Conservation (phyloP, 1,139 yeast species). For the Hansenula lynferdii region DNA sequence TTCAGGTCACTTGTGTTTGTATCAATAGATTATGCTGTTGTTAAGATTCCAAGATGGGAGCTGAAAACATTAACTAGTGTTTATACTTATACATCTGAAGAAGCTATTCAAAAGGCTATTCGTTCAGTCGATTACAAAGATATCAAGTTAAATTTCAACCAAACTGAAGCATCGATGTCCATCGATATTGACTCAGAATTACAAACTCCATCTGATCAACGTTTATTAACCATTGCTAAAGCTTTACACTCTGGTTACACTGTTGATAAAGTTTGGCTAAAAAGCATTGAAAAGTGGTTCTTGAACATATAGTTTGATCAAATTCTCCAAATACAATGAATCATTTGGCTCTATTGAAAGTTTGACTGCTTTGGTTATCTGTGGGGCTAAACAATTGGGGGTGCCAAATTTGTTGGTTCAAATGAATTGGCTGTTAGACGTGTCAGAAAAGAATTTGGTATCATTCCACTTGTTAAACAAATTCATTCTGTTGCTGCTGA, state of each 20-base stretch:
- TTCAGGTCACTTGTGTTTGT: conserved; percentile 93
- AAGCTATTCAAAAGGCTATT: conserved; percentile 96
- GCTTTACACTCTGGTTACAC: conserved; percentile 83
- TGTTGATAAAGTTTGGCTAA: conserved; percentile 91
- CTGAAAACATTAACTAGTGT: conserved; percentile 94
- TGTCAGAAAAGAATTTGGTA: conserved; percentile 82
- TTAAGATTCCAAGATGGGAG: conserved; percentile 99
- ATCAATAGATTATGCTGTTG: conserved; percentile 94
- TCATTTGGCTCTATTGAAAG: conserved; percentile 50
- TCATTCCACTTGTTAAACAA: conserved; percentile 92
- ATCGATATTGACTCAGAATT: conserved; percentile 87
- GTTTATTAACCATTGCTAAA: conserved; percentile 94
- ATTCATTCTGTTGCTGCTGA: conserved; percentile 99
- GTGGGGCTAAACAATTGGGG: conserved; percentile 96
- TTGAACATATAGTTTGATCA: conserved; percentile 76
- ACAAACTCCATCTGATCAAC: conserved; percentile 94
- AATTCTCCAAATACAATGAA: conserved; percentile 60
- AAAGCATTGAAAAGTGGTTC: conserved; percentile 97
- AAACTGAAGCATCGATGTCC: conserved; percentile 82
- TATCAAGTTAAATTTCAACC: conserved; percentile 91
- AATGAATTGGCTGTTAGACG: conserved; percentile 93
- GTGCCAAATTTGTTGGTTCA: conserved; percentile 82
- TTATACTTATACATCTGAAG: conserved; percentile 91
- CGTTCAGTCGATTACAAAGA: conserved; percentile 95
- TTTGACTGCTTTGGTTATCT: conserved; percentile 62